Base-by-base conservation (phyloP, 2,329 filamentous ascomycete species). In the Penicillium sp. region DNA sequence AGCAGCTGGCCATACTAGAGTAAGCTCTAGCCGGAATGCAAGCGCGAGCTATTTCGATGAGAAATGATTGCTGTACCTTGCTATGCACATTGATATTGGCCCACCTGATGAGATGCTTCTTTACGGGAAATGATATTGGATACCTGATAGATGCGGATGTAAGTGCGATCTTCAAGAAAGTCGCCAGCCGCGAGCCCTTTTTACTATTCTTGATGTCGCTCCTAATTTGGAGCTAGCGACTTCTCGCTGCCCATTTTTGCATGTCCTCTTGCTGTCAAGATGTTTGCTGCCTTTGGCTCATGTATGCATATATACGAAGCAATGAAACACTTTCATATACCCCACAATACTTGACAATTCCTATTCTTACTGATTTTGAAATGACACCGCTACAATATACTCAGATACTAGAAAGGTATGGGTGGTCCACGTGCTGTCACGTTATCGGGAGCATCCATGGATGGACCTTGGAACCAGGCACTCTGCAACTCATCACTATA, bases 1-100 rank as follows among this genome's bases (percentile, higher is more conserved):
- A 64, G 77, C 78, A 52, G 75, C 81, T 65, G 77, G 80, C 47
- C 75, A 80, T 54, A 70, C 75, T 5, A 72, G 78, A 50, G 65
- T 73, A 11, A 74, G 75, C 43, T 72, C 76, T 50, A 68, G 70
- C 43, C 74, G 76, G 55, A 72, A 68, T 53, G 66, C 68, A 2
- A 70, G 67, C 54, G 60, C 66, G n/a, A 61, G 67, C 39, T 79
- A 77, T 63, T 78, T 78, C 55, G 68, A 72, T 25, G 72, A 74
- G 53, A 62, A 59, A 51, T 67, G 65, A 63, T 60, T 62, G 58
- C 59, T 60, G 53, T 45, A 45, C 54, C 55, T 58, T 19, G 31
- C 21, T 11, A 21, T 41, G 41, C 41, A 25, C n/a, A 29, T 40
- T 38, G 21, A 38, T 41, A 11, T 34, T 43, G 40, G 39, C 27